A percentile compares a stretch with the other conserved stretches of the same genome.
These are phyloP conservation scores for Carex kokanica DNA, from an alignment of 176 grass and related monocot species.

Conservation along the genomic window DNA sequence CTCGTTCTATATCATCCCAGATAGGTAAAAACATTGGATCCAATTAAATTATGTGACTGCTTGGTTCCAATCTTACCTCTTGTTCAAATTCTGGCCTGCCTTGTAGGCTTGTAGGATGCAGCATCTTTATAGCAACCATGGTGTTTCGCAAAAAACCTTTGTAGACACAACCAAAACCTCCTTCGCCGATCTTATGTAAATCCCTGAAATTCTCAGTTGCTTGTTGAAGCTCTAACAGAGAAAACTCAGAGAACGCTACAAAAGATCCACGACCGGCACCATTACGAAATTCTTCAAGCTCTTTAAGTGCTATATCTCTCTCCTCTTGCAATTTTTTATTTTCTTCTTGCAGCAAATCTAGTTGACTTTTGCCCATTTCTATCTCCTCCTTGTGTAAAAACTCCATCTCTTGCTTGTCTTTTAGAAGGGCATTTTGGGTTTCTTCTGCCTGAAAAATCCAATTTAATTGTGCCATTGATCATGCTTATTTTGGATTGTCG, in stretches of 20 bases:
- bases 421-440: conserved; percentile 19
- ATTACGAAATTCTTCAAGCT: conserved; percentile 26
- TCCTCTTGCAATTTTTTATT: conserved; percentile 36
- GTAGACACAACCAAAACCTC: conserved; percentile 64
- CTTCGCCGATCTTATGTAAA: conserved; percentile 42
- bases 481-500: neutral
- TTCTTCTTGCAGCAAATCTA: conserved; percentile 23
- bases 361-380: neutral
- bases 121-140: conserved; percentile 53
- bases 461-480: neutral
- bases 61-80: conserved; percentile 18
- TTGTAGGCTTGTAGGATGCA: conserved; percentile 45
- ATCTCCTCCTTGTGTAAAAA: conserved; percentile 7
- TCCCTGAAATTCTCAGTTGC: conserved; percentile 49
- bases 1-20: neutral
- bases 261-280: neutral
- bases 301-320: conserved; percentile 34
- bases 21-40: neutral
- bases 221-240: conserved; percentile 43
- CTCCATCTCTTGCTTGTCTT: conserved; percentile 31
- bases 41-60: neutral
- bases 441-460: conserved; percentile 13
- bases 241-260: conserved; percentile 34
- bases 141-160: conserved; percentile 59
- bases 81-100: conserved; percentile 38